Base-by-base conservation (phyloP, 148 eudicot genomes). In the Oxyria digyna region DNA sequence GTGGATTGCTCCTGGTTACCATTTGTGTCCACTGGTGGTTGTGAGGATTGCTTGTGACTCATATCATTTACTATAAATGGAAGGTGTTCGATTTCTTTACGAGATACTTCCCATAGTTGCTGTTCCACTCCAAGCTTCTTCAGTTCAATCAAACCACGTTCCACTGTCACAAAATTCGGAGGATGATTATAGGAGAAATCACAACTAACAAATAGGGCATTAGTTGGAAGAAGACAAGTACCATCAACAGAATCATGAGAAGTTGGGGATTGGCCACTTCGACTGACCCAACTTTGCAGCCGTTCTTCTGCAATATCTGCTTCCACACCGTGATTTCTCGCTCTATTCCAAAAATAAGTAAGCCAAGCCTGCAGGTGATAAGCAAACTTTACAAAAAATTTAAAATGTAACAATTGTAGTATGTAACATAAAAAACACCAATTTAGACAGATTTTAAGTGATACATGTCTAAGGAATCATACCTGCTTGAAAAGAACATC, bases 401-500 rank as follows among this genome's bases (percentile, higher is more conserved):
- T 35, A 35, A 6, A 2, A 35, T n/a, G n/a, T n/a, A n/a, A n/a
- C n/a, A n/a, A n/a, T n/a, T 35, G 38, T 35, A 35, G 38, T 35
- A 35, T n/a, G n/a, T n/a, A n/a, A n/a, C n/a, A n/a, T n/a, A n/a
- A n/a, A n/a, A n/a, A n/a, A n/a, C n/a, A n/a, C n/a, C n/a, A n/a
- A n/a, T n/a, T n/a, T n/a, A n/a, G n/a, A n/a, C n/a, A n/a, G n/a
- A n/a, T n/a, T n/a, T n/a, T n/a, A n/a, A n/a, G n/a, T n/a, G n/a
- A n/a, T n/a, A n/a, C n/a, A n/a, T n/a, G n/a, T 46, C 42, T 20
- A 18, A 71, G 69, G 57, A 62, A 68, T 43, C 79, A 73, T 29
- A 94, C 99, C 92, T 90, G 89, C 75, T 94, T 94, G 71, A 94
- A 94, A 67, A 84, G 85, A 76, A 94, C 91, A 79, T 94, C 99